A percentile compares a stretch with the other conserved stretches of the same genome.
These are phyloP conservation scores for Apiospora koreana DNA, from an alignment of 2,329 filamentous ascomycete genomes.

Conservation along the genomic window DNA sequence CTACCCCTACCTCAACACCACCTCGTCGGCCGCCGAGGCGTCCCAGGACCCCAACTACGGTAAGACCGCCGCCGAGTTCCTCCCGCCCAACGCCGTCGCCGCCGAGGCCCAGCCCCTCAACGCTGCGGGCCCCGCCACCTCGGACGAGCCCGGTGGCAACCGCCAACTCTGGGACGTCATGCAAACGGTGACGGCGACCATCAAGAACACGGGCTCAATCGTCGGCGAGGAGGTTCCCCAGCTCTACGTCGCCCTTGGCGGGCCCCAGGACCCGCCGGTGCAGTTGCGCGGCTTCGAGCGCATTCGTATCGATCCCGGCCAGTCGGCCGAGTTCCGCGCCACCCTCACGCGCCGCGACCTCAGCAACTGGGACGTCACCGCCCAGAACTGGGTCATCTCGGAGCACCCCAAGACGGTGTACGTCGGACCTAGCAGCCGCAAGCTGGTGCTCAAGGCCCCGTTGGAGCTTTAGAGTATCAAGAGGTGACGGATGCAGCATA, in stretches of 20 bases:
- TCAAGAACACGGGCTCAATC: constrained; percentile 70
- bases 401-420: constrained; percentile 52
- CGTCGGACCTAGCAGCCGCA: constrained; percentile 57
- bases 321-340: constrained; percentile 64
- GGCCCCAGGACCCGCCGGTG: constrained; percentile 66
- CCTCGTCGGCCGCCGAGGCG: constrained; percentile 54
- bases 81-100: constrained; percentile 60
- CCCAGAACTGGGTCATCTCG: constrained; percentile 82
- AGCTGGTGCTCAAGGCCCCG: constrained; percentile 46
- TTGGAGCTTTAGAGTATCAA: constrained; percentile 17
- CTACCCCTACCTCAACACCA: constrained; percentile 72
- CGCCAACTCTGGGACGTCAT: constrained; percentile 66
- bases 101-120: constrained; percentile 57
- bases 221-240: constrained; percentile 74
- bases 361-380: constrained; percentile 78
- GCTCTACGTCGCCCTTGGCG: constrained; percentile 80
- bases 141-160: constrained; percentile 64
- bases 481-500: background rate
- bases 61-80: constrained; percentile 54
- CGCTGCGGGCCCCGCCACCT: constrained; percentile 38
- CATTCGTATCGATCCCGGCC: constrained; percentile 69
- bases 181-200: constrained; percentile 66
- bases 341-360: constrained; percentile 78
- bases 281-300: constrained; percentile 82
- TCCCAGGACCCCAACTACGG: constrained; percentile 63